Base-by-base conservation (phyloP, 495 filamentous ascomycete species). In the Aspergillus olivimuriae region DNA sequence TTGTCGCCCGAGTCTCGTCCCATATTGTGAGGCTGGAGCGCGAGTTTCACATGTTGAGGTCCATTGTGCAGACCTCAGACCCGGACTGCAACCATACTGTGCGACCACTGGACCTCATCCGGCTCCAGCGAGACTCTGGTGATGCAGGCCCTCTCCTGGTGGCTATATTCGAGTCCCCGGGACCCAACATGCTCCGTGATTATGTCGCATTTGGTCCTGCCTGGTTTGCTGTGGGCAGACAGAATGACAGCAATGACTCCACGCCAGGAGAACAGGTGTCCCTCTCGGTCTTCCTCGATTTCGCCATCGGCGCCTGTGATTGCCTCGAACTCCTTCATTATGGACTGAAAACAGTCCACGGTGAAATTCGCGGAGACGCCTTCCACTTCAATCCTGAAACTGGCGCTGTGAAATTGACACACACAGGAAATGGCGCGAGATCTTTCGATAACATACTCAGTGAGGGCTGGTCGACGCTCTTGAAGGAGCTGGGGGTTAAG, bases 391-490 rank as follows among this genome's bases (percentile, higher is more conserved):
- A 82, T 54, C 55, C 70, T 5, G 77, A 86, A 34, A 75, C 72
- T 6, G 77, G 80, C 17, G 58, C 68, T 23, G 88, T 94, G 41
- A 89, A 83, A 60, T 69, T 95, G 34, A 77, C 86, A 37, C 88
- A 87, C 35, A 86, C 89, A 53, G 89, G 89, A 19, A 89, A 86
- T 26, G 89, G 89, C 4, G 70, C 87, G 10, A 70, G 86, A 41
- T 85, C 87, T 4, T 94, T 94, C 52, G 89, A 95, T 63, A 83
- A 92, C 66, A 86, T 87, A 14, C 69, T 95, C 30, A 87, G 84
- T 52, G 81, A 83, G 35, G 87, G 87, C 32, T 95, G 89, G 89
- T 83, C 81, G 6, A 72, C 81, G 2, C 68, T 94, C 30, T 87
- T 84, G 4, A 78, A 80, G 30, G 85, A 92, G 57, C 63, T 87